Evolutionary conservation across 441 rosid species (phyloP), one percentile per base, ranked within the genome.

Genomic region (Erysimum pusillum): DNA sequence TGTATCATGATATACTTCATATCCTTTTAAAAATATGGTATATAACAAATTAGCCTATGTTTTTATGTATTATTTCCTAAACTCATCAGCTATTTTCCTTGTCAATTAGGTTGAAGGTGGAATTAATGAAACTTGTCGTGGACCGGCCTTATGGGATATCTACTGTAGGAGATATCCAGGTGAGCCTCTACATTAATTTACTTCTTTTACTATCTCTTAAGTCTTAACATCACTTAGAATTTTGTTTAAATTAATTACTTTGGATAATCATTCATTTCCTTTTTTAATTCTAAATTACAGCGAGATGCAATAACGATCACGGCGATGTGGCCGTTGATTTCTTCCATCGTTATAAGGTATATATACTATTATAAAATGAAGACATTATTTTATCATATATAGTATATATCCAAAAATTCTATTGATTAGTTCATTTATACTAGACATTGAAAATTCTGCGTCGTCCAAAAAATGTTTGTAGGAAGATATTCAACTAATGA

Each of bases 91-190:
- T 31, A 32, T 12, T 36, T 53, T 46, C 1, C 12, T 6, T 46
- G 15, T 15, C 1, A 39, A 39, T 57, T 66, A 91, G 94, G 87
- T 82, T 41, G 95, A 91, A 85, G 97, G 97, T 71, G 94, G 86
- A 44, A 79, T 85, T 11, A 56, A 70, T 7, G 78, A 84, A 69
- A 83, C 78, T 41, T 90, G 93, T 4, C 86, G 80, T 81, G 84
- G 86, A 42, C 85, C 85, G 2, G 84, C 88, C 52, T 44, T 82
- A 7, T 91, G 97, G 97, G 94, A 91, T 64, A 42, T 71, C 48
- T 89, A 65, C 85, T 81, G 88, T 63, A 76, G 53, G 54, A 63
- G 15, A 61, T 63, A 71, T 64, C 89, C 96, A 80, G 83, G 93
- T 88, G 3, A 14, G 20, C 10, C 3, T 76, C 7, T 70, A 52